Conservation (phyloP, 257 asterid species). For the Nyctanthes arbortristis region DNA sequence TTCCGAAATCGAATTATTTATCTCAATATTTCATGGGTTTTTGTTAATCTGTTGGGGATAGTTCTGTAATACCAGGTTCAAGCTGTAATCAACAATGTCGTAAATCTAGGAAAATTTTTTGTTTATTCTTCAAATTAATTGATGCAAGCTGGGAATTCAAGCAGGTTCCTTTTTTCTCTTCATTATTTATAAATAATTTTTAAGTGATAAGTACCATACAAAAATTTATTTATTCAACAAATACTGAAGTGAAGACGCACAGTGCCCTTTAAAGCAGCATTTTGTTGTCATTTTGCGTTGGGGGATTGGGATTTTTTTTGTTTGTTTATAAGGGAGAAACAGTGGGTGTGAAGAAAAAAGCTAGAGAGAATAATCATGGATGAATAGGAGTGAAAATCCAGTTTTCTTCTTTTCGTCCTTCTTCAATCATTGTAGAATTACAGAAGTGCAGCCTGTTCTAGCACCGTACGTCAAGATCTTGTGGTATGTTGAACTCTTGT, state of each 20-base stretch:
- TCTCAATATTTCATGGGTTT: not conserved
- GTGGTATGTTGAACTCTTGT: conserved; percentile 36
- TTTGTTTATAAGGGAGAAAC: conserved; percentile 20
- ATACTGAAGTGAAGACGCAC: conserved; percentile 14
- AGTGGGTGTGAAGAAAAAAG: conserved; percentile 10
- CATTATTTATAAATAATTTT: not conserved
- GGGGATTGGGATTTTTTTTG: conserved; percentile 26
- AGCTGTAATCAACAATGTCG: conserved; percentile 66
- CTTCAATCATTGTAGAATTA: not conserved
- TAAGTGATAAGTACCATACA: conserved; percentile 26
- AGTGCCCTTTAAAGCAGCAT: conserved; percentile 31
- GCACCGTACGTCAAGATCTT: conserved; percentile 18
- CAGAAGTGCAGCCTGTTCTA: conserved; percentile 6
- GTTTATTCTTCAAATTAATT: conserved; percentile 24
- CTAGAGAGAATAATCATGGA: not conserved
- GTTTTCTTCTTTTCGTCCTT: not conserved
- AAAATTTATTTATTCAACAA: conserved; percentile 16
- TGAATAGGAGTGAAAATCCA: not conserved
- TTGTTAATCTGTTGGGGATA: conserved; percentile 36
- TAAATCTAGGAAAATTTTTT: conserved; percentile 40
- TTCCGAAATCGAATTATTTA: conserved; percentile 24
- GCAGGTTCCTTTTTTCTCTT: conserved; percentile 6
- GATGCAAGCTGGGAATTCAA: conserved; percentile 37
- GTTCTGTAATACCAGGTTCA: conserved; percentile 30
- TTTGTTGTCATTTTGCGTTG: conserved; percentile 36